A percentile compares a stretch with the other conserved stretches of the same genome.
Evolutionary conservation across 1,284 basidiomycete species (phyloP).

Genomic region (Microbotryum saponariae): DNA sequence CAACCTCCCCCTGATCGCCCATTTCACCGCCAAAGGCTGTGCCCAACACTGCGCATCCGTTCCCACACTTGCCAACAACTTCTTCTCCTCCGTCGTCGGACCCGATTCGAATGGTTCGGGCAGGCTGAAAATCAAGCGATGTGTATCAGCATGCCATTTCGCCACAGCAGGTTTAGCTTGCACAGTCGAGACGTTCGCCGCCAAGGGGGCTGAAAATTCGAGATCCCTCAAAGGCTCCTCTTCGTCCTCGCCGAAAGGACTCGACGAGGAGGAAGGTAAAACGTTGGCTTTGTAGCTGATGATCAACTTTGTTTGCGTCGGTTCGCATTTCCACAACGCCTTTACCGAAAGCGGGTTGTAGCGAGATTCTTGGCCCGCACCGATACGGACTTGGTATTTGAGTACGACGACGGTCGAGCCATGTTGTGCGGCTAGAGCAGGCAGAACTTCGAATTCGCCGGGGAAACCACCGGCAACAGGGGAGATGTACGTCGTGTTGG

Average conservation of each 20-base stretch:
- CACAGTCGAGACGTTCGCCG: constrained; percentile 42
- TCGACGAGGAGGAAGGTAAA: background rate
- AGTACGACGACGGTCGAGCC: constrained; percentile 41
- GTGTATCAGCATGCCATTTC: constrained; percentile 40
- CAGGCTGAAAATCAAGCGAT: constrained; percentile 44
- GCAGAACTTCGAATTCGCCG: constrained; percentile 47
- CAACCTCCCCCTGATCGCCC: constrained; percentile 42
- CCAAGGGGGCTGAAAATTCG: constrained; percentile 42
- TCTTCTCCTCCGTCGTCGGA: too few species aligned
- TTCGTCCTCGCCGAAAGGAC: constrained; percentile 23
- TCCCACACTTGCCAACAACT: constrained; percentile 46
- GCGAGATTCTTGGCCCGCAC: constrained; percentile 37
- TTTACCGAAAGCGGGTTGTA: constrained; percentile 45
- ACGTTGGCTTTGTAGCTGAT: constrained; percentile 43
- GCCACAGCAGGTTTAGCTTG: constrained; percentile 48
- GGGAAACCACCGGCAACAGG: constrained; percentile 40
- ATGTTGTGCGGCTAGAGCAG: constrained; percentile 38
- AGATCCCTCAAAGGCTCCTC: constrained; percentile 36
- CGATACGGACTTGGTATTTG: constrained; percentile 49
- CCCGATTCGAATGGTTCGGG: constrained; percentile 31
- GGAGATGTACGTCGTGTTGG: constrained; percentile 47
- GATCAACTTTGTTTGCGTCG: constrained; percentile 48
- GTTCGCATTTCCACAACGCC: constrained; percentile 48
- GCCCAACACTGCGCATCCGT: constrained; percentile 37
- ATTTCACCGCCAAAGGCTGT: constrained; percentile 43